A percentile compares a stretch with the other conserved stretches of the same genome.
phyloP scores from a whole-genome alignment of 2,329 filamentous ascomycete genomes.

The Epichloe baconii region DNA sequence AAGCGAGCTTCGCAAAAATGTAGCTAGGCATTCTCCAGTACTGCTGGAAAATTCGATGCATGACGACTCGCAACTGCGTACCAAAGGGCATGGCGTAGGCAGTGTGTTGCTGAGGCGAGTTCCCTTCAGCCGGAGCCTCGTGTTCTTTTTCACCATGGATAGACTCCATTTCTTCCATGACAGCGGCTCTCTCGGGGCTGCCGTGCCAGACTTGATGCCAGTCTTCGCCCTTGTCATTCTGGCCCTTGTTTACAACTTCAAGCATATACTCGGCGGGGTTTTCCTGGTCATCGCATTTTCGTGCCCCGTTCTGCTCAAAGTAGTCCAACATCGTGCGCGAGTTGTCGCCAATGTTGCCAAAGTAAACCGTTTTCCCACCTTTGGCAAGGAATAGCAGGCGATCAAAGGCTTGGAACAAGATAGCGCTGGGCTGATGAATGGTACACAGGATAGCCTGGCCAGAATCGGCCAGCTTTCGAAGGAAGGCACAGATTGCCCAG shows the following conservation, averaged over 20 bases:
- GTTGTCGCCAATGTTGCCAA: slow-evolving; percentile 51
- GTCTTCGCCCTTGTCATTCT: slow-evolving; percentile 31
- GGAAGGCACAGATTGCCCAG: slow-evolving; percentile 49
- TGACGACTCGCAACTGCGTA: slow-evolving; percentile 52
- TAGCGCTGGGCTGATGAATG: slow-evolving; percentile 40
- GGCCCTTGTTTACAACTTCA: slow-evolving; percentile 31
- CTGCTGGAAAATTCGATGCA: slow-evolving; percentile 60
- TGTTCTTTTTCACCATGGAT: slow-evolving; percentile 38
- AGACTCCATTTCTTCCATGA: slow-evolving; percentile 49
- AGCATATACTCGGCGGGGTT: slow-evolving; percentile 72
- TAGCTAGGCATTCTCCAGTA: slow-evolving; percentile 75
- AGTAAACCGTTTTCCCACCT: slow-evolving; percentile 56
- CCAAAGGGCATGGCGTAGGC: slow-evolving; percentile 71
- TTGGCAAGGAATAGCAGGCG: slow-evolving; percentile 49
- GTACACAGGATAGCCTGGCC: slow-evolving; percentile 42
- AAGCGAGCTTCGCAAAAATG: slow-evolving; percentile 57
- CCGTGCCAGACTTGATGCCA: slow-evolving; percentile 57
- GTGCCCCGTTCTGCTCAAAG: slow-evolving; percentile 52
- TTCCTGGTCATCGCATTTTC: slow-evolving; percentile 43
- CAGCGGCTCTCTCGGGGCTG: slow-evolving; percentile 34
- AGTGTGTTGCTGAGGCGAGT: slow-evolving; percentile 23
- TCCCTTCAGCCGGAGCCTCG: slow-evolving; percentile 4
- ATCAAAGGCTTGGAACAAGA: slow-evolving; percentile 44
- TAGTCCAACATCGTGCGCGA: slow-evolving; percentile 45
- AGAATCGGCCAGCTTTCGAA: slow-evolving; percentile 45